Conservation (phyloP, 345 rosid species). For the Populus ilicifolia region DNA sequence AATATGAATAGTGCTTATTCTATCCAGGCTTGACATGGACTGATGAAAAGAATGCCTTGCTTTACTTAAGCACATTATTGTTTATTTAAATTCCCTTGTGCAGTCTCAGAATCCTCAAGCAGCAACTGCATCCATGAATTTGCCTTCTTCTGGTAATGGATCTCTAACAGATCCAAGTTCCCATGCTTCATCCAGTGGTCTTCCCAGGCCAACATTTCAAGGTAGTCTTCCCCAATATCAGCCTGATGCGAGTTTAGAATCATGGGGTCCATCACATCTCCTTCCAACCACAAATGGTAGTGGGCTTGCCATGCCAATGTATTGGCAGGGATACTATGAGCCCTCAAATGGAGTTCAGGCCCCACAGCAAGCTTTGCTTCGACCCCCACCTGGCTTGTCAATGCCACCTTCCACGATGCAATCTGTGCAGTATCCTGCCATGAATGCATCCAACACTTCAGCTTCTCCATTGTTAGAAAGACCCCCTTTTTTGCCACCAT, state of each 20-base stretch:
- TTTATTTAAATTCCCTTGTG: conserved; percentile 7
- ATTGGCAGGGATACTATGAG: conserved; percentile 47
- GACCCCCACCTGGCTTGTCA: conserved; percentile 31
- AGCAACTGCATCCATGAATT: conserved; percentile 21
- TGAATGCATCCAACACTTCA: conserved; percentile 24
- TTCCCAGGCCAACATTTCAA: conserved; percentile 29
- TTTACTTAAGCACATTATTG: neutral
- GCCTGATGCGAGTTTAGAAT: conserved; percentile 29
- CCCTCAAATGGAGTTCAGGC: conserved; percentile 29
- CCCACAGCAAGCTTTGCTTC: conserved; percentile 39
- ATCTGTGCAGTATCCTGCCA: conserved; percentile 29
- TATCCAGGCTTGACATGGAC: neutral
- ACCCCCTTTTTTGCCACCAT: conserved; percentile 27
- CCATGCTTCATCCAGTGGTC: conserved; percentile 21
- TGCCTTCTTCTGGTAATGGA: conserved; percentile 34
- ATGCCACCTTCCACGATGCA: conserved; percentile 35
- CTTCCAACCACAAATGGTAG: conserved; percentile 23
- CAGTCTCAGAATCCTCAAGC: conserved; percentile 43
- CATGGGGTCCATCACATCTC: conserved; percentile 29
- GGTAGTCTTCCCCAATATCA: conserved; percentile 34
- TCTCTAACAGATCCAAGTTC: conserved; percentile 21
- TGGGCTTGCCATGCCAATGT: conserved; percentile 45
- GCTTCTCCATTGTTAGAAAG: conserved; percentile 25
- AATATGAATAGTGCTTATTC: neutral
- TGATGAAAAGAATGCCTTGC: neutral